Evolutionary conservation across 2,329 filamentous ascomycete genomes (phyloP).

Genomic region (Lasiodiplodia theobromae): DNA sequence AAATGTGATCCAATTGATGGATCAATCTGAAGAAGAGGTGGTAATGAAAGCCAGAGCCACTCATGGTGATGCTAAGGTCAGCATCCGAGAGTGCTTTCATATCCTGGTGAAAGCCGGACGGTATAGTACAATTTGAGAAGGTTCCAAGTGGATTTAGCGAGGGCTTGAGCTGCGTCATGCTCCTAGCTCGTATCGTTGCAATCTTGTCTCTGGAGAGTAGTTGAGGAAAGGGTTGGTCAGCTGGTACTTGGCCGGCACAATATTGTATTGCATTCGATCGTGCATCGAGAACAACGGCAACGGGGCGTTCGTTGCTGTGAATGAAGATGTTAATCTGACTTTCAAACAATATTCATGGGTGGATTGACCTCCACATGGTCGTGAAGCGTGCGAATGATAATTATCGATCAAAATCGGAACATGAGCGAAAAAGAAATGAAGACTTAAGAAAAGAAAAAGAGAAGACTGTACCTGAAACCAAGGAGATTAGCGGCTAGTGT

Average conservation of each 20-base stretch:
- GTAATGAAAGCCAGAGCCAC: not conserved
- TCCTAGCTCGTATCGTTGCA: not conserved
- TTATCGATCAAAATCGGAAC: not conserved
- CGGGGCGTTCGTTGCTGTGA: constrained; percentile 5
- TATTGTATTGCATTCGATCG: not conserved
- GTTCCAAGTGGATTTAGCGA: not conserved
- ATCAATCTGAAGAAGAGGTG: not conserved
- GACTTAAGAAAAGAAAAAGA: not conserved
- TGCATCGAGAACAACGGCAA: not conserved
- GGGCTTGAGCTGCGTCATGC: not conserved
- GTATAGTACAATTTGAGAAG: not conserved
- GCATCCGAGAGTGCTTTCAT: not conserved
- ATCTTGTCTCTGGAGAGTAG: not conserved
- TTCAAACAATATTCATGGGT: not conserved
- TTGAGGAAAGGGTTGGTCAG: not conserved
- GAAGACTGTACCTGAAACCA: not conserved
- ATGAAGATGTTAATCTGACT: not conserved
- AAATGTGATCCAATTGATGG: constrained; percentile 8
- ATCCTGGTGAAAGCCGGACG: not conserved
- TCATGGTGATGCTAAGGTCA: not conserved
- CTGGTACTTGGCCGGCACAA: constrained; percentile 3
- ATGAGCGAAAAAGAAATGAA: not conserved
- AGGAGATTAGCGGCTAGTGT: not conserved
- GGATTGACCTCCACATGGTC: not conserved
- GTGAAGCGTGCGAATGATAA: not conserved